Percentiles rank a stretch among this genome's conserved stretches.
These are phyloP conservation scores for Fusarium armeniacum DNA, from an alignment of 2,329 filamentous ascomycete genomes.

Conservation along the genomic window DNA sequence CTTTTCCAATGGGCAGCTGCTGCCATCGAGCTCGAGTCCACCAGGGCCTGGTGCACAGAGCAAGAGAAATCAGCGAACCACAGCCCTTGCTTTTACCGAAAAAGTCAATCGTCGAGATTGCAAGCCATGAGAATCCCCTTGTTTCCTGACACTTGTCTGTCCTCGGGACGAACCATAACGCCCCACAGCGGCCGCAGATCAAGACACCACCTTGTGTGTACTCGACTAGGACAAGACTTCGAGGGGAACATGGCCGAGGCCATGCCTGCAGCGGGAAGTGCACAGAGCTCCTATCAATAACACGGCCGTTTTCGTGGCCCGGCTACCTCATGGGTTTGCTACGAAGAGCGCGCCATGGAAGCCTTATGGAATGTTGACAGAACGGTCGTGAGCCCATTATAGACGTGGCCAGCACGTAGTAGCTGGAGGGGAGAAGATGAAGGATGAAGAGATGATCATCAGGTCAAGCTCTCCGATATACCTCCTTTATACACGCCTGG, in stretches of 20 bases:
- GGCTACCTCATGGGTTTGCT: conserved; percentile 32
- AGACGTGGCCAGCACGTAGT: not conserved
- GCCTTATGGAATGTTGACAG: conserved; percentile 37
- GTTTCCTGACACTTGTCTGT: conserved; percentile 56
- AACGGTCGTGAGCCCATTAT: conserved; percentile 13
- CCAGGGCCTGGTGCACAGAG: conserved; percentile 39
- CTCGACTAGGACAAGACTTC: conserved; percentile 43
- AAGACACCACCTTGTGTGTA: conserved; percentile 52
- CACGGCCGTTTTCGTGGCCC: conserved; percentile 46
- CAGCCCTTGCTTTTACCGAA: conserved; percentile 56
- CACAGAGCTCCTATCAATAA: conserved; percentile 48
- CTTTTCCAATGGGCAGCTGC: conserved; percentile 27
- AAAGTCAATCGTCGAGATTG: conserved; percentile 49
- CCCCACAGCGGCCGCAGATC: conserved; percentile 60
- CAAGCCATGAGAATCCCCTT: conserved; percentile 52
- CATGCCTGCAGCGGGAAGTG: conserved; percentile 52
- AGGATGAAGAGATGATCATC: not conserved
- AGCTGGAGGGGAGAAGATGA: not conserved
- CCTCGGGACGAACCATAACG: conserved; percentile 57
- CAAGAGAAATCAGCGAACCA: conserved; percentile 52
- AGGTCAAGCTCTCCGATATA: not conserved
- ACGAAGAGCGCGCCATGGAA: conserved; percentile 34
- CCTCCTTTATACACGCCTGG: not conserved
- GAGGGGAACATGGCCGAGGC: conserved; percentile 44
- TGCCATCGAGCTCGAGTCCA: conserved; percentile 34